Conservation (phyloP, 2,329 filamentous ascomycete genomes). For the Fusarium begoniae region DNA sequence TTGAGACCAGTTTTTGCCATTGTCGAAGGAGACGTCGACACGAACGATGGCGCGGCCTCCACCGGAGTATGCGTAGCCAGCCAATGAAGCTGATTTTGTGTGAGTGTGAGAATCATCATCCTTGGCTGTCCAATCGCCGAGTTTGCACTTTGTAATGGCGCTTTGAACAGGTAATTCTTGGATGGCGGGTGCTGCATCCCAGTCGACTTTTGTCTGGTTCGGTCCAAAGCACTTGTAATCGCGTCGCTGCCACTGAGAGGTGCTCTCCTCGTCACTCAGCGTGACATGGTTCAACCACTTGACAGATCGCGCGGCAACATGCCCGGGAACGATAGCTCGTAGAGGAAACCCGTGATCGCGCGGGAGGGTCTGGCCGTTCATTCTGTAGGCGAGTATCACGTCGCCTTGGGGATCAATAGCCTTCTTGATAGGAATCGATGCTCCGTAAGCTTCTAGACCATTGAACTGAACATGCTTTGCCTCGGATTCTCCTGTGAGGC, state of each 20-base stretch:
- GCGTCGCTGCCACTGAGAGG: slow-evolving; percentile 70
- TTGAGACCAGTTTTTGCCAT: slow-evolving; percentile 71
- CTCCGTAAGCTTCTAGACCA: slow-evolving; percentile 67
- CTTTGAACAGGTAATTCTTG: slow-evolving; percentile 76
- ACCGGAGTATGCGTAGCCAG: slow-evolving; percentile 74
- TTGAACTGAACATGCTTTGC: slow-evolving; percentile 65
- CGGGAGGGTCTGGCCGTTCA: slow-evolving; percentile 72
- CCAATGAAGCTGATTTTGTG: slow-evolving; percentile 52
- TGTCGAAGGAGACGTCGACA: slow-evolving; percentile 73
- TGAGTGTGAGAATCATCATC: background rate
- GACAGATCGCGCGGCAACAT: slow-evolving; percentile 72
- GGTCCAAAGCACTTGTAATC: slow-evolving; percentile 77
- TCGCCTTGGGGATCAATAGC: slow-evolving; percentile 69
- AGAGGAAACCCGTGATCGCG: slow-evolving; percentile 74
- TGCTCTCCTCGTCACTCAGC: slow-evolving; percentile 72
- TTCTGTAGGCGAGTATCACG: slow-evolving; percentile 72
- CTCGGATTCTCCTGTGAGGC: slow-evolving; percentile 49
- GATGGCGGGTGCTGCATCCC: slow-evolving; percentile 70
- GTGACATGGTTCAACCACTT: slow-evolving; percentile 75
- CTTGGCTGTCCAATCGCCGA: slow-evolving; percentile 49
- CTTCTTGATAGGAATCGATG: slow-evolving; percentile 68
- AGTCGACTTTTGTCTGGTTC: slow-evolving; percentile 67
- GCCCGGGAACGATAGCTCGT: slow-evolving; percentile 69
- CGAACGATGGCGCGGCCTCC: slow-evolving; percentile 72
- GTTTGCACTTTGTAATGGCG: slow-evolving; percentile 65